These are phyloP conservation scores for Ustilago bromivora DNA, from an alignment of 1,284 basidiomycete genomes.

Conservation along the genomic window DNA sequence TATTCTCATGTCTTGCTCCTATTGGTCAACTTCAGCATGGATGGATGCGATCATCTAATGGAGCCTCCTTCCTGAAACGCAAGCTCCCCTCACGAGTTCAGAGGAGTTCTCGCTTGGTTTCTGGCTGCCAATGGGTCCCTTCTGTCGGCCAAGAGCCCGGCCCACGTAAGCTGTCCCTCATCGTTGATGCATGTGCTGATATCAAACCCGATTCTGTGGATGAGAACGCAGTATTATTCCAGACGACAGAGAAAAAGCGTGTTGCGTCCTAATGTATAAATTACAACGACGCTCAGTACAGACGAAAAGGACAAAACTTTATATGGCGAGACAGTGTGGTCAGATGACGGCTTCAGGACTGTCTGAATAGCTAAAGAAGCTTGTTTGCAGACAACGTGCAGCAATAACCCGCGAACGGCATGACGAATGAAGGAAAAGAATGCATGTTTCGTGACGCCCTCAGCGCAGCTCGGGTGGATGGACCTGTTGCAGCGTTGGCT, in stretches of 20 bases:
- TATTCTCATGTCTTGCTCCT: neutral
- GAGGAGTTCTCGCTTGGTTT: too few species aligned
- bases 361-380: neutral
- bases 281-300: slow-evolving; percentile 28
- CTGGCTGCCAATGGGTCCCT: neutral
- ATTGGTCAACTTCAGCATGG: slow-evolving; percentile 1
- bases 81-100: neutral
- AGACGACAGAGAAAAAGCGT: slow-evolving; percentile 21
- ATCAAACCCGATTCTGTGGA: neutral
- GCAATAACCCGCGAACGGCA: slow-evolving; percentile 1
- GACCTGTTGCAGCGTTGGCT: neutral
- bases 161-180: neutral
- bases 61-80: neutral
- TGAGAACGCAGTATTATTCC: slow-evolving; percentile 30
- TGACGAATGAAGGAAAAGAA: neutral
- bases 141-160: neutral
- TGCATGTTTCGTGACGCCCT: slow-evolving; percentile 2
- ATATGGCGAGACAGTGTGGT: slow-evolving; percentile 13
- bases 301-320: slow-evolving; percentile 12
- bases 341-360: neutral
- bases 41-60: neutral
- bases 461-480: neutral
- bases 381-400: neutral
- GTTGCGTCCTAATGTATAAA: slow-evolving; percentile 30
- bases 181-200: too few species aligned